These are phyloP conservation scores for Ogataea hybrid DNA, from an alignment of 1,139 yeast species.

Conservation along the genomic window DNA sequence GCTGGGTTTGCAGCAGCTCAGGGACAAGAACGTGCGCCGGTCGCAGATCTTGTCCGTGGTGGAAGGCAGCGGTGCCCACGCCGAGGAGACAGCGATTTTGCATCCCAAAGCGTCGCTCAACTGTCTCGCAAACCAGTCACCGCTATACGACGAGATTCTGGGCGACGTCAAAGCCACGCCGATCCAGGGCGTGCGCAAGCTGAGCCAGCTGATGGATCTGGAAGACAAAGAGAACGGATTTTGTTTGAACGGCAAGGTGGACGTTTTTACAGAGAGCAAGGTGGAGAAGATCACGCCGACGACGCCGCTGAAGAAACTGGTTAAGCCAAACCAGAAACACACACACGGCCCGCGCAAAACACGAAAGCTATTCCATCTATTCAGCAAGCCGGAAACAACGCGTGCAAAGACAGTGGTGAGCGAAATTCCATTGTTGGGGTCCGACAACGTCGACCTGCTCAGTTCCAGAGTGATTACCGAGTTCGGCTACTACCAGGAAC, in stretches of 20 bases:
- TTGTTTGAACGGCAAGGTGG: constrained; percentile 48
- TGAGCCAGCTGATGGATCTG: constrained; percentile 23
- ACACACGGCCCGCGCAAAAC: background rate
- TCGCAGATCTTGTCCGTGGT: constrained; percentile 55
- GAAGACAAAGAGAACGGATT: constrained; percentile 38
- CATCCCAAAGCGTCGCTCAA: constrained; percentile 34
- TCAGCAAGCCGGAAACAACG: constrained; percentile 2
- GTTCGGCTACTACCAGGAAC: constrained; percentile 23
- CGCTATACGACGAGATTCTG: constrained; percentile 25
- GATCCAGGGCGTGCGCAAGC: constrained; percentile 30
- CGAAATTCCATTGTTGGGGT: constrained; percentile 34
- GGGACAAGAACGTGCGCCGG: constrained; percentile 52
- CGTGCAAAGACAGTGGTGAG: constrained; percentile 4
- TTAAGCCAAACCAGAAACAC: constrained; percentile 25
- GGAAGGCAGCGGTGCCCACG: constrained; percentile 36
- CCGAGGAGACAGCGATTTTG: constrained; percentile 21
- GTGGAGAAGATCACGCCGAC: constrained; percentile 53
- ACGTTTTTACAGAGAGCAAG: constrained; percentile 45
- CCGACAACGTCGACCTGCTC: constrained; percentile 62
- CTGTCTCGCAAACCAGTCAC: constrained; percentile 27
- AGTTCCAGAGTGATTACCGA: constrained; percentile 82
- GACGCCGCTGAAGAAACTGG: constrained; percentile 68
- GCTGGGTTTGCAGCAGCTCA: constrained; percentile 37
- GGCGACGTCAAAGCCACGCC: constrained; percentile 32
- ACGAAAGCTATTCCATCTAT: constrained; percentile 2